Base-by-base conservation (phyloP, 352 stramenopile species). In the Thalassiosira mediterranea region DNA sequence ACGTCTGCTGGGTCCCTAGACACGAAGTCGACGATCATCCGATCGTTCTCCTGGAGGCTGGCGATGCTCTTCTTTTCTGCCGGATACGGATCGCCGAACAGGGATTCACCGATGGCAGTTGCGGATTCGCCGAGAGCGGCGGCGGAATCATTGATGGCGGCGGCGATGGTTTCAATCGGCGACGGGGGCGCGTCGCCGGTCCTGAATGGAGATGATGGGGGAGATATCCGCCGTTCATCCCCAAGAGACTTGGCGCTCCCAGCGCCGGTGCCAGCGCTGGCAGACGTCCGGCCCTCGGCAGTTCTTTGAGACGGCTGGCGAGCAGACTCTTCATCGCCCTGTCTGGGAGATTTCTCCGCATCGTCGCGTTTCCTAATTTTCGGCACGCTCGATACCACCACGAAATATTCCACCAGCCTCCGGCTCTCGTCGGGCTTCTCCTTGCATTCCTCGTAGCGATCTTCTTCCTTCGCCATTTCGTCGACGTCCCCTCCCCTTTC, bases 361-460 rank as follows among this genome's bases (percentile, higher is more conserved):
- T 53, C 44, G 15, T 23, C 44, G 44, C 44, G 21, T n/a, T 23
- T 29, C 44, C 15, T 5, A 8, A 23, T 51, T 17, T 65, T 65
- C 29, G 56, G 56, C 19, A 51, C 56, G 46, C 56, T 52, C 37
- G 73, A 77, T 2, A 82, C 59, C 51, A 82, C 72, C 44, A 73
- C 64, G 40, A 82, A 82, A 44, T 82, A 82, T 40, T 82, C 73
- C 10, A 82, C 73, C 11, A 82, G 65, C 29, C 72, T 31, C 0
- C 71, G 57, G 19, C 37, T 46, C 42, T 47, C 11, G 15, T 32
- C 44, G 34, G 34, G 34, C 7, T 42, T 13, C 34, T 42, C 34
- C 7, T 7, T 13, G 34, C 7, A 13, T 42, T 42, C 34, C 34
- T 7, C 34, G 7, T 42, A 7, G 34, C 34, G 7, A 7, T 7